Evolutionary conservation across 495 filamentous ascomycete genomes (phyloP).

Genomic region (Penicillium malachiteum): DNA sequence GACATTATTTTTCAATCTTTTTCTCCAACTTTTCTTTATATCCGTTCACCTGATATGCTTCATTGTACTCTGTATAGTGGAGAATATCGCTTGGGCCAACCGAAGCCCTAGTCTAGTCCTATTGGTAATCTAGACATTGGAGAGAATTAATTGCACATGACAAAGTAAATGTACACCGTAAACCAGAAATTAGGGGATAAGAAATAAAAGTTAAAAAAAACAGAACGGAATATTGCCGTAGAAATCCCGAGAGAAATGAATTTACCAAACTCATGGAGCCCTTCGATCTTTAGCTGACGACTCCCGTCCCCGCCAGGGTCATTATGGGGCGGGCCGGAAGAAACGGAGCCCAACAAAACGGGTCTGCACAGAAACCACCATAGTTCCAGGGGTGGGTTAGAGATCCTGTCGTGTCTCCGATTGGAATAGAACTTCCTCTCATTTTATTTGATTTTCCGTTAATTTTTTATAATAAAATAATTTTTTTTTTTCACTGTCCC

Average conservation of each 20-base stretch:
- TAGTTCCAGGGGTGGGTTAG: constrained; percentile 25
- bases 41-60: constrained; percentile 23
- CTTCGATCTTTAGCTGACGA: constrained; percentile 20
- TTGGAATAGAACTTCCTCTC: constrained; percentile 3
- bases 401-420: constrained; percentile 17
- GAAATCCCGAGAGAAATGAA: too few relatives aligned
- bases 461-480: neutral
- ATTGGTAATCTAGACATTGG: constrained; percentile 9
- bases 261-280: neutral
- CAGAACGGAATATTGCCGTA: neutral
- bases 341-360: constrained; percentile 27
- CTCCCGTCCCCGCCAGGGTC: constrained; percentile 20
- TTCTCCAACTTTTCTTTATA: too few relatives aligned
- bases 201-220: neutral
- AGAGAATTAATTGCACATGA: neutral
- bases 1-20: constrained; percentile 4
- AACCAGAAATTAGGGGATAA: neutral
- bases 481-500: too few relatives aligned
- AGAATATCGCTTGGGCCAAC: constrained; percentile 23
- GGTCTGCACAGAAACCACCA: constrained; percentile 27
- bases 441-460: constrained; percentile 3
- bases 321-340: constrained; percentile 21
- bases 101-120: constrained; percentile 34
- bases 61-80: constrained; percentile 4
- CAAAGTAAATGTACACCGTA: neutral